Percentiles rank a stretch among this genome's conserved stretches.
phyloP scores from a whole-genome alignment of 169 alveolate species.

The Cyclospora cayetanensis region DNA sequence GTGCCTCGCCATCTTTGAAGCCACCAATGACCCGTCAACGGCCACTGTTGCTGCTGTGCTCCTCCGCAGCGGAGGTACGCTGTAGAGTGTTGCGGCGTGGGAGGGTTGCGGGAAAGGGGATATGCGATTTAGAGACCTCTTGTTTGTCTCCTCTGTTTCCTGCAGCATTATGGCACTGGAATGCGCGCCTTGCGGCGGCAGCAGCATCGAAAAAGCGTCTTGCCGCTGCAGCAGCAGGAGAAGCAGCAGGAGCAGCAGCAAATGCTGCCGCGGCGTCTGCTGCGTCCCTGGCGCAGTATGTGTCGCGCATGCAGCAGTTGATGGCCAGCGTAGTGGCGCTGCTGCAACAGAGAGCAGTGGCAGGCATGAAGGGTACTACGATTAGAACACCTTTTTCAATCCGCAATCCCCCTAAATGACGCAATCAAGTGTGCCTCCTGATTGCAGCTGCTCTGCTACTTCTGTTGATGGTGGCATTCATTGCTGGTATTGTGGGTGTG shows the following conservation, averaged over 20 bases:
- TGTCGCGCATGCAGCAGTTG: constrained; percentile 45
- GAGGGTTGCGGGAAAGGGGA: neutral
- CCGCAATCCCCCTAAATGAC: too few relatives aligned
- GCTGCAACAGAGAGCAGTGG: constrained; percentile 40
- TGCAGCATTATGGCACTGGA: constrained; percentile 58
- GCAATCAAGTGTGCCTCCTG: too few relatives aligned
- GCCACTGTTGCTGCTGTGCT: constrained; percentile 40
- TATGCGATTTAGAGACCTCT: neutral
- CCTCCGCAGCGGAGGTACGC: constrained; percentile 30
- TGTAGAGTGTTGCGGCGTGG: too few relatives aligned
- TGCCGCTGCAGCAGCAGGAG: neutral
- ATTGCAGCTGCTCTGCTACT: neutral
- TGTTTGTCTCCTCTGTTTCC: neutral
- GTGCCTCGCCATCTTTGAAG: neutral
- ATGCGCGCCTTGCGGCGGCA: constrained; percentile 5
- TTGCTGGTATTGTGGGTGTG: constrained; percentile 14
- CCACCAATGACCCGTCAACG: neutral
- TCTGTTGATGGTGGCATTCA: neutral
- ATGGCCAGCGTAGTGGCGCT: constrained; percentile 5
- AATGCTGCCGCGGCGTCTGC: neutral
- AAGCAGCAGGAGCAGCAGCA: constrained; percentile 49
- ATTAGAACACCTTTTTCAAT: too few relatives aligned
- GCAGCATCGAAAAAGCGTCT: neutral
- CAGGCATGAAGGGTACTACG: neutral
- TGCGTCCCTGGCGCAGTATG: neutral